Evolutionary conservation across 768 basidiomycete species (phyloP), one percentile per base, ranked within the genome.

Genomic region (Clathrus columnatus): DNA sequence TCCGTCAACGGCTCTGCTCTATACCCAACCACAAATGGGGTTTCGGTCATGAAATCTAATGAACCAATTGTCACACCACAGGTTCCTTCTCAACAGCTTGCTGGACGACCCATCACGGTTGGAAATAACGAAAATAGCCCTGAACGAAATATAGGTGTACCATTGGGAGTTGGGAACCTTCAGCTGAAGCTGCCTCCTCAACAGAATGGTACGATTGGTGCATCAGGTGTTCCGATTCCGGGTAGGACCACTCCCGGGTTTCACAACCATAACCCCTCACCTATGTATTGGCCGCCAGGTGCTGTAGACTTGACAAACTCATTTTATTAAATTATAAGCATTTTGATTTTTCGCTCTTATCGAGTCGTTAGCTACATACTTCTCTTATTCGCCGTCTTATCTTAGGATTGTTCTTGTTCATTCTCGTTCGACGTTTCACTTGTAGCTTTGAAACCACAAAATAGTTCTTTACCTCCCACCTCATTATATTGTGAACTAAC

Each of bases 151-250:
- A 52, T 52, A 14, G 43, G 27, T 36, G 41, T 53, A 41, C 48
- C 54, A 14, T 11, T 55, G 18, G 54, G 46, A 26, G 45, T 55
- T n/a, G 46, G 46, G 23, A 55, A 55, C 24, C 26, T 48, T 2
- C 46, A 47, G 16, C 24, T 55, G 26, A 55, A 55, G n/a, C 16
- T 55, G 23, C 54, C 54, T 4, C 10, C 24, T 17, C 44, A 55
- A 30, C 54, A 36, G 36, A 36, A 36, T 8, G 36, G 36, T 36
- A n/a, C n/a, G 14, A 36, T 36, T 11, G 7, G 36, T 8, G n/a
- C n/a, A n/a, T n/a, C n/a, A n/a, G n/a, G n/a, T n/a, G 10, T 4
- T 36, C n/a, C 36, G 4, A 36, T 36, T 11, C 36, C 36, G 4
- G 36, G 36, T 36, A 36, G 36, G n/a, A 14, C 36, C 14, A 36